These are phyloP conservation scores for Suillus paluster DNA, from an alignment of 768 basidiomycete genomes.

Conservation along the genomic window DNA sequence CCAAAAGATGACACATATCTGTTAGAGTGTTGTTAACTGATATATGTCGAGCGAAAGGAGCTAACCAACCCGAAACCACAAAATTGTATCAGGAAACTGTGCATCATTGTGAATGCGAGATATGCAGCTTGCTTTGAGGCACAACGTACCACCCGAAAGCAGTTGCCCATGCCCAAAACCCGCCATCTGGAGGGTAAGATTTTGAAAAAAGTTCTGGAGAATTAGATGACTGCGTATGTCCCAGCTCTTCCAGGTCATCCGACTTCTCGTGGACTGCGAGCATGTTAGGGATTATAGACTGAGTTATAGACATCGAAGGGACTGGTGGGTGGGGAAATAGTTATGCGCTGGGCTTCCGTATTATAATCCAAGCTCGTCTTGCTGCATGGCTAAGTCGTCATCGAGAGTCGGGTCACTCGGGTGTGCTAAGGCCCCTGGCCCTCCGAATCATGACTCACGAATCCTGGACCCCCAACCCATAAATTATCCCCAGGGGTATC, in stretches of 20 bases:
- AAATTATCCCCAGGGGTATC: no score
- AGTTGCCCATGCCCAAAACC: slow-evolving; percentile 15
- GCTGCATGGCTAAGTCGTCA: no score
- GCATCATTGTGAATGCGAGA: background rate
- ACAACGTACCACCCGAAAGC: slow-evolving; percentile 8
- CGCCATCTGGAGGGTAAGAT: slow-evolving; percentile 8
- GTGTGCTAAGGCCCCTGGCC: no score
- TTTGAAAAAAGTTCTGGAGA: background rate
- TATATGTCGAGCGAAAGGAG: background rate
- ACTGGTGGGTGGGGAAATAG: background rate
- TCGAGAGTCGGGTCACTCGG: no score
- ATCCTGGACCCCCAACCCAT: no score
- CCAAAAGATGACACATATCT: slow-evolving; percentile 34
- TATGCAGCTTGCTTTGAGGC: background rate
- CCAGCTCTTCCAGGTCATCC: background rate
- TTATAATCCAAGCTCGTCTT: no score
- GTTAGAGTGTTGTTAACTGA: background rate
- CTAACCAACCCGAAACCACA: slow-evolving; percentile 28
- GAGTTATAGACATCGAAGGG: background rate
- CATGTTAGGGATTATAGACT: background rate
- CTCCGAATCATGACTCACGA: no score
- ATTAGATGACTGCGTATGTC: background rate
- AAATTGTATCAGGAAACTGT: slow-evolving; percentile 31
- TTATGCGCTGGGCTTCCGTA: no score
- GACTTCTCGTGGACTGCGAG: background rate